These are phyloP conservation scores for Fusarium oxysporum DNA, from an alignment of 2,329 filamentous ascomycete genomes.

Conservation along the genomic window DNA sequence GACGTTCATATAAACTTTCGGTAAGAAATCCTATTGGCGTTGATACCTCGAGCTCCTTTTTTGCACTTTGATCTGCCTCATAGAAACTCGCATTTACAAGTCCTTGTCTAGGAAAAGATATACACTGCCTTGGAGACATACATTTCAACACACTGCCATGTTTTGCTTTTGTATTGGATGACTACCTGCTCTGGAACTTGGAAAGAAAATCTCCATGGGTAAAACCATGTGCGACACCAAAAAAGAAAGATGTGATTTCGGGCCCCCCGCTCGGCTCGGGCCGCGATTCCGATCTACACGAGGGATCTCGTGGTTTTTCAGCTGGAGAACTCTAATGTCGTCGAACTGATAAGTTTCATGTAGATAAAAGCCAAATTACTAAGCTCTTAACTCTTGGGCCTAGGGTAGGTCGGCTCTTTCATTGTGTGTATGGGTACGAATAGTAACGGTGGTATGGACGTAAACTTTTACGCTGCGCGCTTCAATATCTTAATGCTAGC, in stretches of 20 bases:
- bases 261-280: conserved; percentile 55
- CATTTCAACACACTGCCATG: not conserved
- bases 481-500: not conserved
- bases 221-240: not conserved
- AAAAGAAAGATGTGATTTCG: conserved; percentile 13
- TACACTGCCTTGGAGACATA: no score
- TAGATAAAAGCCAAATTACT: not conserved
- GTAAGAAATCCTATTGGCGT: not conserved
- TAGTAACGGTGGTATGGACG: not conserved
- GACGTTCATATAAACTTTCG: not conserved
- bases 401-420: not conserved
- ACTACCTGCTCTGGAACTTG: not conserved
- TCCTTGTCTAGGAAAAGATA: not conserved
- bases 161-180: not conserved
- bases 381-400: not conserved
- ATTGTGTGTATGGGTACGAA: not conserved
- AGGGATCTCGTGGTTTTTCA: not conserved
- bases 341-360: not conserved
- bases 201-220: not conserved
- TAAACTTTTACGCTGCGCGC: not conserved
- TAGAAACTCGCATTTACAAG: not conserved
- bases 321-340: not conserved
- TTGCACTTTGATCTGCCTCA: not conserved
- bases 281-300: conserved; percentile 55
- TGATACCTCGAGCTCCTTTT: not conserved